Percentiles rank a stretch among this genome's conserved stretches.
Conservation (phyloP, 208 protist genomes). For the Porcisia deanei region DNA sequence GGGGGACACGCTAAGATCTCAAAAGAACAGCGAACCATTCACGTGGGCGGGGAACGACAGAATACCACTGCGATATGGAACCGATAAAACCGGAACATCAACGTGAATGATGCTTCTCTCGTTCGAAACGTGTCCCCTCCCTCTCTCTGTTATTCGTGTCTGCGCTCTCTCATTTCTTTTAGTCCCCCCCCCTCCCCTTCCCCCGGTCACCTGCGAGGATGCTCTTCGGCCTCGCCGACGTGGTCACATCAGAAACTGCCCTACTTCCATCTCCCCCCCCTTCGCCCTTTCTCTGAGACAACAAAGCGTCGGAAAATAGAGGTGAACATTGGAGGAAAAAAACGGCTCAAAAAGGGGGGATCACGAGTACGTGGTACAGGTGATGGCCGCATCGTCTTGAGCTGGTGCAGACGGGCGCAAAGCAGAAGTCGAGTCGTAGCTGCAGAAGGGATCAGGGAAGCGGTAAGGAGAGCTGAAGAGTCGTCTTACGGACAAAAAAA, state of each 20-base stretch:
- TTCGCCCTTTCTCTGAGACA: background rate
- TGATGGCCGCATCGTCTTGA: background rate
- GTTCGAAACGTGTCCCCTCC: background rate
- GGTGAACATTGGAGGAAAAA: background rate
- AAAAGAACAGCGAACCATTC: too few species aligned
- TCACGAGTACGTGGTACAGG: background rate
- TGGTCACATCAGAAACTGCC: background rate
- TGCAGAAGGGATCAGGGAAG: background rate
- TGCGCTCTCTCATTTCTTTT: background rate
- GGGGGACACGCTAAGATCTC: too few species aligned
- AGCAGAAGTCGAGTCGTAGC: background rate
- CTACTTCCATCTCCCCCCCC: background rate
- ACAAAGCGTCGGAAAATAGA: background rate
- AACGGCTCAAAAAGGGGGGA: background rate
- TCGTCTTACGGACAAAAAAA: background rate
- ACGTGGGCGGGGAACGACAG: too few species aligned
- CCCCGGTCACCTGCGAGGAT: too few species aligned
- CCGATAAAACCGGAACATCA: background rate
- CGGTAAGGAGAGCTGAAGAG: background rate
- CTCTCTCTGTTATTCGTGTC: background rate
- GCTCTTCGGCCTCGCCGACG: background rate
- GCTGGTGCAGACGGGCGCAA: background rate
- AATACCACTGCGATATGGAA: background rate
- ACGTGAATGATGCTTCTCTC: background rate
- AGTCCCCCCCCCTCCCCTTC: background rate